These are phyloP conservation scores for Lichtheimia ramosa DNA, from an alignment of 371 early-diverging fungal species.

Conservation along the genomic window DNA sequence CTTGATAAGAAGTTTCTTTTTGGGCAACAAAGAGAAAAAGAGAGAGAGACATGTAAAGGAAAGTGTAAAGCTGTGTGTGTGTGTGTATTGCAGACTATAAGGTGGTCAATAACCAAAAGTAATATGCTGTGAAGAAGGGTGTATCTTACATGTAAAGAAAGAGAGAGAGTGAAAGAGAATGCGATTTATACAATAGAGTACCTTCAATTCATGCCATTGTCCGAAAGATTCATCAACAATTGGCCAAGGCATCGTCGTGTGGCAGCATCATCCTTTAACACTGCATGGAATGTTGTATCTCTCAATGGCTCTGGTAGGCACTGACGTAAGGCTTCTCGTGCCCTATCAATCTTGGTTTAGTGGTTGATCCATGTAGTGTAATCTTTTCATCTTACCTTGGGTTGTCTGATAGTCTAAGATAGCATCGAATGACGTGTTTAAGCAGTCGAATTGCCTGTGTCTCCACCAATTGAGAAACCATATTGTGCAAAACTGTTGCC, in stretches of 20 bases:
- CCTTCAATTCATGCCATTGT: slow-evolving; percentile 26
- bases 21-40: no score
- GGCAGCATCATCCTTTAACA: slow-evolving; percentile 81
- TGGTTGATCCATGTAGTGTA: background rate
- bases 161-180: no score
- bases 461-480: slow-evolving; percentile 91
- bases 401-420: slow-evolving; percentile 92
- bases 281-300: slow-evolving; percentile 76
- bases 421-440: slow-evolving; percentile 95
- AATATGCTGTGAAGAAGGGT: no score
- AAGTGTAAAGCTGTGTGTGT: no score
- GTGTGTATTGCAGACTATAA: no score
- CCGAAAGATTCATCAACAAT: slow-evolving; percentile 66
- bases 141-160: no score
- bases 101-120: no score
- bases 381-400: slow-evolving; percentile 54
- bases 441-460: slow-evolving; percentile 85
- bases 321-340: slow-evolving; percentile 85
- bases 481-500: slow-evolving; percentile 90
- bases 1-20: no score
- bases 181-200: background rate
- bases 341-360: slow-evolving; percentile 42
- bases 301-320: slow-evolving; percentile 85
- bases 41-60: no score
- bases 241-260: slow-evolving; percentile 75